Percentiles rank a stretch among this genome's conserved stretches.
phyloP scores from a whole-genome alignment of 2,329 filamentous ascomycete genomes.

The Ophiosphaerella korrae region DNA sequence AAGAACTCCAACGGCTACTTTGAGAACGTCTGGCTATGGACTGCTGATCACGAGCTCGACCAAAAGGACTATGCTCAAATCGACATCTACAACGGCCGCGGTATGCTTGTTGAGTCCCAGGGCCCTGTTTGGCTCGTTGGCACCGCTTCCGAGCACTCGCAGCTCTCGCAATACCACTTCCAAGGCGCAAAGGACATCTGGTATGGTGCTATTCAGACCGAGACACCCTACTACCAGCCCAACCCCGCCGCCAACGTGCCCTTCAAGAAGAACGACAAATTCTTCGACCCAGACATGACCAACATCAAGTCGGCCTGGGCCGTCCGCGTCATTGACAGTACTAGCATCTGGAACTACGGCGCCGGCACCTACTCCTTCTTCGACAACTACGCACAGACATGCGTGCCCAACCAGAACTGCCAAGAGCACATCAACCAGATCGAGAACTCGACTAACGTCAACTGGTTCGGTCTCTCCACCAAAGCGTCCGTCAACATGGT shows the following conservation, averaged over 20 bases:
- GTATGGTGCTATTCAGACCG: slow-evolving; percentile 69
- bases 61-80: slow-evolving; percentile 73
- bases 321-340: slow-evolving; percentile 48
- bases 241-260: slow-evolving; percentile 64
- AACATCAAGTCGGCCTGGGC: slow-evolving; percentile 53
- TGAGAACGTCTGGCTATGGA: slow-evolving; percentile 91
- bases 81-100: slow-evolving; percentile 85
- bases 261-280: slow-evolving; percentile 55
- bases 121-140: slow-evolving; percentile 78
- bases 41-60: slow-evolving; percentile 88
- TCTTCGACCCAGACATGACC: slow-evolving; percentile 52
- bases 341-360: slow-evolving; percentile 53
- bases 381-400: slow-evolving; percentile 60
- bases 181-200: slow-evolving; percentile 64
- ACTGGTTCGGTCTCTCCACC: slow-evolving; percentile 55
- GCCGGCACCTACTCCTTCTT: slow-evolving; percentile 64
- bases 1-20: slow-evolving; percentile 70
- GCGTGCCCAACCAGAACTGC: slow-evolving; percentile 55
- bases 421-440: slow-evolving; percentile 58
- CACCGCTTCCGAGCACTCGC: slow-evolving; percentile 68
- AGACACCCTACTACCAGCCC: slow-evolving; percentile 74
- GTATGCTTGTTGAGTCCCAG: slow-evolving; percentile 77
- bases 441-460: slow-evolving; percentile 50
- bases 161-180: slow-evolving; percentile 74
- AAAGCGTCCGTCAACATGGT: slow-evolving; percentile 59